Conservation (phyloP, 176 grass and related monocot species). For the Eragrostis nindensis region DNA sequence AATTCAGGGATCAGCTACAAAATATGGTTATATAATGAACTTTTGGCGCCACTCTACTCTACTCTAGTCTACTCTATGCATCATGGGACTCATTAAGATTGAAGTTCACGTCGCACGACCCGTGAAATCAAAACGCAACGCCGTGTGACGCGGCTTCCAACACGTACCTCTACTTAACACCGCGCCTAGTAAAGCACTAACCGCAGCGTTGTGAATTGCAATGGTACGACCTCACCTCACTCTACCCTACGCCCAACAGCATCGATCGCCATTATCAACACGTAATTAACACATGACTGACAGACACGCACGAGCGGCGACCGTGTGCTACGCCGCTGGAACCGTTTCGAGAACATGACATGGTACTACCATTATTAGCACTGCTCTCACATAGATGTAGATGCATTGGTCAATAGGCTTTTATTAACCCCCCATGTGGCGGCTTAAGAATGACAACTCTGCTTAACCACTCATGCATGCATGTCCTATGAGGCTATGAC, state of each 20-base stretch:
- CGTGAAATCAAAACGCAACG: neutral
- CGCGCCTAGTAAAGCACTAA: no score
- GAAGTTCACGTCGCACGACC: neutral
- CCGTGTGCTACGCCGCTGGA: conserved; percentile 30
- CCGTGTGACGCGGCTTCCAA: neutral
- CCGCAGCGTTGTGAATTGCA: neutral
- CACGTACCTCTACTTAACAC: neutral
- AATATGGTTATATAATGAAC: neutral
- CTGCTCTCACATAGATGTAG: neutral
- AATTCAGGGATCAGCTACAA: neutral
- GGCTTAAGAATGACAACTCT: conserved; percentile 38
- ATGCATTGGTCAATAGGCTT: conserved; percentile 17
- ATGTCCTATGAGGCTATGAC: no score
- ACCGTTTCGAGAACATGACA: conserved; percentile 34
- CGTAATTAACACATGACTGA: neutral
- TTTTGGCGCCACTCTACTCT: no score
- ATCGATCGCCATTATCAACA: neutral
- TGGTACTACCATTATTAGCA: no score
- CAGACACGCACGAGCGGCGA: neutral
- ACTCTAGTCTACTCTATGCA: no score
- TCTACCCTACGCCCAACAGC: neutral
- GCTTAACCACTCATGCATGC: neutral
- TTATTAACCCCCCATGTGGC: conserved; percentile 26
- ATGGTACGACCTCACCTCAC: neutral
- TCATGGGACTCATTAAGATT: neutral